phyloP scores from a whole-genome alignment of 148 eudicot genomes.

The Pouteria glomerata region DNA sequence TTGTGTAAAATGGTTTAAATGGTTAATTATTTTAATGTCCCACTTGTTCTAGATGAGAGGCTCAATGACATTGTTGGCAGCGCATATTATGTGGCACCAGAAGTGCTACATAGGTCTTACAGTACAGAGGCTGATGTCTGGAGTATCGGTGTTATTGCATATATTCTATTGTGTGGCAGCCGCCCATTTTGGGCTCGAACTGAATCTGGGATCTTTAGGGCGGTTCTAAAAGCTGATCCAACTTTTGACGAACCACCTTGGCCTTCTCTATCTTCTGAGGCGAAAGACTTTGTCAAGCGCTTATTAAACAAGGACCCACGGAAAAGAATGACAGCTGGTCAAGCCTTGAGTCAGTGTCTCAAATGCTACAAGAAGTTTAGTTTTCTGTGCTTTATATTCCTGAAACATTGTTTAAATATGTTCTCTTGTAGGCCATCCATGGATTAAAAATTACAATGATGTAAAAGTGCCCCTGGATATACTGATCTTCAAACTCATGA shows the following conservation, averaged over 20 bases:
- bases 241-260: conserved; percentile 88
- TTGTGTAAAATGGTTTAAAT: not conserved
- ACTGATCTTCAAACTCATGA: conserved; percentile 62
- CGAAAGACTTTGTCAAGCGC: conserved; percentile 83
- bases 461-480: conserved; percentile 74
- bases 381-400: not conserved
- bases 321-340: conserved; percentile 93
- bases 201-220: conserved; percentile 90
- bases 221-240: conserved; percentile 91
- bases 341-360: conserved; percentile 78
- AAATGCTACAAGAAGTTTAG: not conserved
- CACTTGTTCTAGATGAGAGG: conserved; percentile 59
- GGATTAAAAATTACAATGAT: conserved; percentile 56
- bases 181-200: conserved; percentile 99
- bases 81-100: conserved; percentile 97
- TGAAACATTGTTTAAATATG: not conserved
- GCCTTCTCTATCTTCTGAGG: conserved; percentile 79
- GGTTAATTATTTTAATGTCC: not conserved
- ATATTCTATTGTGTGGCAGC: conserved; percentile 89
- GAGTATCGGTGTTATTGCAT: conserved; percentile 94
- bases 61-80: conserved; percentile 98
- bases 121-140: conserved; percentile 94
- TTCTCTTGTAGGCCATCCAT: conserved; percentile 73
- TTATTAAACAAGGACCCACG: conserved; percentile 87
- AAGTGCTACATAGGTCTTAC: conserved; percentile 93